A percentile compares a stretch with the other conserved stretches of the same genome.
Evolutionary conservation across 345 rosid genomes (phyloP).

Genomic region (Populus nigra): DNA sequence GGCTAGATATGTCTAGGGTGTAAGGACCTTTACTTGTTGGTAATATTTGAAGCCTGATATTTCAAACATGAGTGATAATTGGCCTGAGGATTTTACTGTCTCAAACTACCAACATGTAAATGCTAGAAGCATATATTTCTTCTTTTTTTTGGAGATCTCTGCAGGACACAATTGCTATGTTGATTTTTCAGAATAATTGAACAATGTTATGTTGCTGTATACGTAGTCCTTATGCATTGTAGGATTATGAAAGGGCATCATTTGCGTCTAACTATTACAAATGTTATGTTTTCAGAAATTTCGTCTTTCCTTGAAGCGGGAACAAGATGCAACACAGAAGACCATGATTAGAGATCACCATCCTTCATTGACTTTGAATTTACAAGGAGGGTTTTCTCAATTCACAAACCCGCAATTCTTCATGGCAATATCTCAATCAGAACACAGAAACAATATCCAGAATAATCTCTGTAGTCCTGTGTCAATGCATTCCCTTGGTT

Average conservation of each 20-base stretch:
- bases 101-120: no score
- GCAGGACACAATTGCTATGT: background rate
- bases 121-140: background rate
- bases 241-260: background rate
- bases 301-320: conserved; percentile 30
- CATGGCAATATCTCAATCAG: conserved; percentile 8
- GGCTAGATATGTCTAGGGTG: background rate
- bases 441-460: background rate
- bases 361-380: conserved; percentile 13
- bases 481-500: conserved; percentile 7
- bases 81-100: background rate
- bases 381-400: conserved; percentile 6
- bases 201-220: background rate
- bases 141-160: background rate
- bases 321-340: conserved; percentile 20
- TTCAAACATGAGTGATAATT: background rate
- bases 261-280: background rate
- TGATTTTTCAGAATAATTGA: background rate
- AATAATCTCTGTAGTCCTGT: conserved; percentile 9
- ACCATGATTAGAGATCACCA: background rate
- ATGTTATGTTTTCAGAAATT: conserved; percentile 36
- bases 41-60: background rate
- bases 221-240: background rate
- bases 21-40: background rate
- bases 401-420: conserved; percentile 1